Percentiles rank a stretch among this genome's conserved stretches.
Evolutionary conservation across 2,329 filamentous ascomycete species (phyloP).

Genomic region (Fusarium acutatum): DNA sequence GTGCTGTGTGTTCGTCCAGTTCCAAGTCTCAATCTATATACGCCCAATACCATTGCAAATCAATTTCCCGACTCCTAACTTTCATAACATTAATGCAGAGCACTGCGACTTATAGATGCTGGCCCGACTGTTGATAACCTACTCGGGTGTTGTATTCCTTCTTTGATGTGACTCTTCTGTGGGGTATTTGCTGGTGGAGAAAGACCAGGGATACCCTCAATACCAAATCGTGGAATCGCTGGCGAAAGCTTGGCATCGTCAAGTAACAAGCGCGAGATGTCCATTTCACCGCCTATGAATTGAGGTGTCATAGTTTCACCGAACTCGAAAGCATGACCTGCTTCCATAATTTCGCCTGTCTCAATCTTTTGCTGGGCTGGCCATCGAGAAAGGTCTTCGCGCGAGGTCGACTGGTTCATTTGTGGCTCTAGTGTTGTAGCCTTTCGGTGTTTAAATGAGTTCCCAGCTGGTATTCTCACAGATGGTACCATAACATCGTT

Average conservation of each 20-base stretch:
- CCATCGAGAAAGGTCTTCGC: conserved; percentile 59
- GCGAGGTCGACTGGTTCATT: conserved; percentile 52
- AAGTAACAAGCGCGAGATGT: conserved; percentile 67
- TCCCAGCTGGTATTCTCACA: conserved; percentile 59
- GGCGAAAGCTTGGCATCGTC: conserved; percentile 56
- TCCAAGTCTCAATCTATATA: conserved; percentile 32
- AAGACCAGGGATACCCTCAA: conserved; percentile 38
- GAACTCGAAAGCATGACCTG: conserved; percentile 53
- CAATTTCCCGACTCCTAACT: conserved; percentile 36
- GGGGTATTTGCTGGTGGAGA: conserved; percentile 32
- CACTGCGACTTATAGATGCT: conserved; percentile 1
- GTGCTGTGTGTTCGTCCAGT: conserved; percentile 28
- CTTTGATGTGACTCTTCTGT: conserved; percentile 20
- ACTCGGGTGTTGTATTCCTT: conserved; percentile 23
- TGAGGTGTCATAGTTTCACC: conserved; percentile 51
- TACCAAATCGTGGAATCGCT: conserved; percentile 36
- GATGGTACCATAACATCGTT: conserved; percentile 61
- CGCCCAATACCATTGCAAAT: conserved; percentile 28
- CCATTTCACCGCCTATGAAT: conserved; percentile 65
- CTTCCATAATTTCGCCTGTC: conserved; percentile 37
- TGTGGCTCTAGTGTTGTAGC: conserved; percentile 51
- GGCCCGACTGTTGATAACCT: conserved; percentile 2
- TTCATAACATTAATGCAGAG: conserved; percentile 25
- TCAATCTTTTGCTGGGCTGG: conserved; percentile 48
- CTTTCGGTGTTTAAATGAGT: conserved; percentile 52